Conservation (phyloP, 768 basidiomycete genomes). For the Tulasnella sp. region DNA sequence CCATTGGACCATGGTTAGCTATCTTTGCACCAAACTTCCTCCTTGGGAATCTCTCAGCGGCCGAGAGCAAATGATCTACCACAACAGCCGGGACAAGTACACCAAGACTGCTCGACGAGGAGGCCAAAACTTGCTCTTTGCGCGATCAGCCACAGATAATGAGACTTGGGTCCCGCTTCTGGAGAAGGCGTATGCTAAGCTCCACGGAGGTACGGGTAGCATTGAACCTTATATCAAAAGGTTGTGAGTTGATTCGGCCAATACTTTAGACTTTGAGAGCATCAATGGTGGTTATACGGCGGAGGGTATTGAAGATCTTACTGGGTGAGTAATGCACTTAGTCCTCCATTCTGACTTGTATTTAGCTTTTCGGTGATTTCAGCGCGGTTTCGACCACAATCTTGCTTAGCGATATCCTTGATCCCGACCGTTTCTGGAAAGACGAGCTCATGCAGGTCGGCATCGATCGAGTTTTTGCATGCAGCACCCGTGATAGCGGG, state of each 20-base stretch:
- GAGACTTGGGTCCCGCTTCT: constrained; percentile 45
- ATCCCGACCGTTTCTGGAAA: constrained; percentile 46
- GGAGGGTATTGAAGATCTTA: constrained; percentile 51
- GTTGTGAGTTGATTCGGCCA: background rate
- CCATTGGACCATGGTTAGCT: constrained; percentile 29
- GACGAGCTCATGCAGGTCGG: constrained; percentile 48
- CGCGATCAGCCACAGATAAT: constrained; percentile 36
- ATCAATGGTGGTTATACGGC: constrained; percentile 38
- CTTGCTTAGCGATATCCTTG: constrained; percentile 37
- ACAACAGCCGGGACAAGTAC: constrained; percentile 43
- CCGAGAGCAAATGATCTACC: constrained; percentile 41
- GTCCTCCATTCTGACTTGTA: background rate
- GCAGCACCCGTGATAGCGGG: constrained; percentile 32
- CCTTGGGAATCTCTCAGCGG: constrained; percentile 43
- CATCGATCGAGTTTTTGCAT: constrained; percentile 46
- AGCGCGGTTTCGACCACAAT: constrained; percentile 17
- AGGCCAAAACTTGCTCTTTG: constrained; percentile 43
- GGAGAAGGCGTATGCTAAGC: constrained; percentile 48
- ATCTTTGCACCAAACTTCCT: constrained; percentile 43
- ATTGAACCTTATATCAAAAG: background rate
- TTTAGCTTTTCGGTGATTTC: background rate
- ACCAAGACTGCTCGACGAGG: constrained; percentile 40
- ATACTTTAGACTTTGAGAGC: constrained; percentile 39
- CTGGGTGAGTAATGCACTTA: constrained; percentile 38
- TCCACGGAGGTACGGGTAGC: constrained; percentile 30